Conservation (phyloP, 352 stramenopile species). For the Pythium sp. region DNA sequence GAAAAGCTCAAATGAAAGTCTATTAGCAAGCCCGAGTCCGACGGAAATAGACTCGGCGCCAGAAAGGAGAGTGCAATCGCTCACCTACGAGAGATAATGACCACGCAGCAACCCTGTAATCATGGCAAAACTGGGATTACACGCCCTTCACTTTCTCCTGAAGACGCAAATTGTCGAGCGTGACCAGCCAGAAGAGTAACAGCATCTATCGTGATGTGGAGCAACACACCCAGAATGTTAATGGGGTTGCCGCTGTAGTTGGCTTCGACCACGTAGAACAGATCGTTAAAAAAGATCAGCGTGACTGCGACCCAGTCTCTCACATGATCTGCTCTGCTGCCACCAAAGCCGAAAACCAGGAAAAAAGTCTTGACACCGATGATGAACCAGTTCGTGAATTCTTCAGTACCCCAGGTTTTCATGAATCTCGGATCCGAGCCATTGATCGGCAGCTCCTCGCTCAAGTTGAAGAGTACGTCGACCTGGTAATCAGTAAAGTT, state of each 20-base stretch:
- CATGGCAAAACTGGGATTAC: neutral
- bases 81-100: neutral
- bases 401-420: conserved; percentile 48
- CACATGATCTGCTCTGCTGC: conserved; percentile 53
- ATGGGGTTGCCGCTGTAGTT: conserved; percentile 43
- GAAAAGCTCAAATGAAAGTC: neutral
- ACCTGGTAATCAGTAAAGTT: conserved; percentile 54
- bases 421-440: conserved; percentile 46
- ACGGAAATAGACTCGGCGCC: neutral
- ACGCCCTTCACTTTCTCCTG: conserved; percentile 45
- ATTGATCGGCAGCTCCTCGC: conserved; percentile 29
- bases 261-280: conserved; percentile 52
- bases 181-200: conserved; percentile 56
- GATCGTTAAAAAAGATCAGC: conserved; percentile 58
- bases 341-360: conserved; percentile 35
- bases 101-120: neutral
- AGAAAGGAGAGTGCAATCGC: no score
- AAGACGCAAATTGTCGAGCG: conserved; percentile 55
- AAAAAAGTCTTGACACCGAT: conserved; percentile 52
- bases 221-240: conserved; percentile 45
- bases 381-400: conserved; percentile 57
- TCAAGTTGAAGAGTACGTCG: conserved; percentile 59
- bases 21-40: neutral
- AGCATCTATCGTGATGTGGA: conserved; percentile 52
- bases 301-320: conserved; percentile 38